Conservation (phyloP, 2,329 filamentous ascomycete genomes). For the Geosmithia flava region DNA sequence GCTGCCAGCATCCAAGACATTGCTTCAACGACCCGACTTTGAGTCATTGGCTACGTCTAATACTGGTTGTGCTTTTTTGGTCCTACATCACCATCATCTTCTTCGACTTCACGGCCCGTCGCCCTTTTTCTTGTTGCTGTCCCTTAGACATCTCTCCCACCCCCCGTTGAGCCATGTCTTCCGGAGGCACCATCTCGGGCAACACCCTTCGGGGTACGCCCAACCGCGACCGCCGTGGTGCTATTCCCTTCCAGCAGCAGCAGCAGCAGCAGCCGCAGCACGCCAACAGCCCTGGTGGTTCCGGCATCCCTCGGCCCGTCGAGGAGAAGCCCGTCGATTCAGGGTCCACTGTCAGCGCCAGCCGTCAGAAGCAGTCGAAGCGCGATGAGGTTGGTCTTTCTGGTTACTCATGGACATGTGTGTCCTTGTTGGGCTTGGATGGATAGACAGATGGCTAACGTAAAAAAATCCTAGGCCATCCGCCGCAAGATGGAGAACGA, state of each 20-base stretch:
- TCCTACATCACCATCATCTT: not conserved
- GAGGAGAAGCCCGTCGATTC: conserved; percentile 49
- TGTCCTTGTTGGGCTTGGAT: no score
- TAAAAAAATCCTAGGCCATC: conserved; percentile 57
- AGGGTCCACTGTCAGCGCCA: conserved; percentile 71
- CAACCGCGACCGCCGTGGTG: conserved; percentile 3
- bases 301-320: conserved; percentile 56
- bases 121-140: conserved; percentile 1
- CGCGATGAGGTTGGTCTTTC: conserved; percentile 74
- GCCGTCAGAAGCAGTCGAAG: conserved; percentile 91
- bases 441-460: not conserved
- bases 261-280: not conserved
- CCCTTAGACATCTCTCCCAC: not conserved
- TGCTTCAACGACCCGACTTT: not conserved
- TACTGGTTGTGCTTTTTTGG: not conserved
- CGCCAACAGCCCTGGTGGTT: conserved; percentile 45
- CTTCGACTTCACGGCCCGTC: conserved; percentile 1
- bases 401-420: no score
- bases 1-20: conserved; percentile 2
- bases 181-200: conserved; percentile 3
- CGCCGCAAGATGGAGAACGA: conserved; percentile 94
- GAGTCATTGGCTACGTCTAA: conserved; percentile 1
- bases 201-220: conserved; percentile 3
- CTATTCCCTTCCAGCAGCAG: conserved; percentile 2
- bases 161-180: conserved; percentile 2